Evolutionary conservation across 1,284 basidiomycete genomes (phyloP), one percentile per base, ranked within the genome.

Genomic region (Pascua sp.): DNA sequence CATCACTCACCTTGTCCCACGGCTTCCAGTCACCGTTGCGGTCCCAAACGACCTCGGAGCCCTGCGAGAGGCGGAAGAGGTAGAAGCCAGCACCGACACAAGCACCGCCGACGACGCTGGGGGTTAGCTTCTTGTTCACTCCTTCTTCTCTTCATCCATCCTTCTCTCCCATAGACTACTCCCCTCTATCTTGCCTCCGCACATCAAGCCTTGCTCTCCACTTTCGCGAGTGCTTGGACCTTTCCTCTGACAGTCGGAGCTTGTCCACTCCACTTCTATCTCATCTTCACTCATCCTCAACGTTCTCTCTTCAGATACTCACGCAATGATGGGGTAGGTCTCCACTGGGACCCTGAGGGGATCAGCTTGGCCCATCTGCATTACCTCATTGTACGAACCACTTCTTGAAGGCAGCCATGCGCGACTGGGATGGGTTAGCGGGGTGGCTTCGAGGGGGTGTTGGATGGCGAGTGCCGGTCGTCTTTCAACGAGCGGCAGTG

Each of bases 21-120:
- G 73, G 73, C 57, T 61, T 65, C 72, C 70, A 73, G 68, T 74
- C 71, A 62, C 68, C 66, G 45, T 62, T 47, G 56, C 73, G 65
- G 71, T 76, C 67, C 73, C 73, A 76, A 49, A 72, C 71, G 57
- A 76, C 73, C 67, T 76, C 73, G 41, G 68, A 58, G 49, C 72
- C 72, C 63, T 73, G 69, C 37, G 70, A 67, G 55, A 76, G 67
- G 55, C 66, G 65, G 65, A 57, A 71, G 53, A 76, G 69, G 67
- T 76, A 75, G 68, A 50, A 68, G 39, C 57, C 56, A 39, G 71
- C 71, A 48, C 73, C 73, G 49, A 56, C 64, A 44, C 67, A 64
- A 56, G 73, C 73, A 52, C 72, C 53, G 17, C 66, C 65, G 55
- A 72, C 67, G 49, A 75, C 66, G 57, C 71, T 72, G 59, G 24